Evolutionary conservation across 495 filamentous ascomycete genomes (phyloP).

Genomic region (Cudoniella acicularis): DNA sequence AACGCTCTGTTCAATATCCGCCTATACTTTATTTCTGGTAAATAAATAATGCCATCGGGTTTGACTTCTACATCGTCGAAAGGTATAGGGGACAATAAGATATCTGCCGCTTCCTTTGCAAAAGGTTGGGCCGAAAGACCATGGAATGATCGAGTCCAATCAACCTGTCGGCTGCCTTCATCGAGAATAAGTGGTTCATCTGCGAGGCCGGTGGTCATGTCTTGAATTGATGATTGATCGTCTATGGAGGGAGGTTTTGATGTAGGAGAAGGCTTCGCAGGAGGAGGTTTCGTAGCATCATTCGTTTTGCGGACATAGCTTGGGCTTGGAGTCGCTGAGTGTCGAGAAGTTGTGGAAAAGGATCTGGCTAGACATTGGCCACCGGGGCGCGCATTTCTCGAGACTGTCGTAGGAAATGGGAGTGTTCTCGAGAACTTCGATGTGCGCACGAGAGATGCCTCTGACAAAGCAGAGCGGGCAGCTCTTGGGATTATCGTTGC

Average conservation of each 20-base stretch:
- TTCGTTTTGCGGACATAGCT: slow-evolving; percentile 14
- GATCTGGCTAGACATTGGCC: slow-evolving; percentile 2
- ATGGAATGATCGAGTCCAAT: slow-evolving; percentile 93
- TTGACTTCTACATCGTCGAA: slow-evolving; percentile 90
- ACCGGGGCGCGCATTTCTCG: background rate
- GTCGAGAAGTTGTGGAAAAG: slow-evolving; percentile 6
- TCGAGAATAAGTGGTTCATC: slow-evolving; percentile 30
- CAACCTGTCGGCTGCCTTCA: slow-evolving; percentile 42
- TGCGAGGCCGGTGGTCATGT: slow-evolving; percentile 29
- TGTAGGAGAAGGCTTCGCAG: background rate
- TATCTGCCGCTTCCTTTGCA: slow-evolving; percentile 65
- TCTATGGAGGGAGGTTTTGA: slow-evolving; percentile 10
- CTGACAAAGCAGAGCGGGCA: slow-evolving; percentile 17
- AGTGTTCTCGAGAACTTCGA: background rate
- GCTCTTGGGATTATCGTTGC: slow-evolving; percentile 18
- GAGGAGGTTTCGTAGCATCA: slow-evolving; percentile 7
- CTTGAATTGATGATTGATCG: slow-evolving; percentile 23
- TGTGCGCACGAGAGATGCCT: slow-evolving; percentile 1
- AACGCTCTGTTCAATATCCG: slow-evolving; percentile 89
- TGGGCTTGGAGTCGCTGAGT: slow-evolving; percentile 18
- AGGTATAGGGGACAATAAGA: slow-evolving; percentile 64
- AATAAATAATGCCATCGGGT: slow-evolving; percentile 91
- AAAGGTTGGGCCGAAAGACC: slow-evolving; percentile 77
- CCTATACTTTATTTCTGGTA: slow-evolving; percentile 98
- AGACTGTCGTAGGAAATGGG: background rate